phyloP scores from a whole-genome alignment of 768 basidiomycete genomes.

The Gelatoporia subvermispora region DNA sequence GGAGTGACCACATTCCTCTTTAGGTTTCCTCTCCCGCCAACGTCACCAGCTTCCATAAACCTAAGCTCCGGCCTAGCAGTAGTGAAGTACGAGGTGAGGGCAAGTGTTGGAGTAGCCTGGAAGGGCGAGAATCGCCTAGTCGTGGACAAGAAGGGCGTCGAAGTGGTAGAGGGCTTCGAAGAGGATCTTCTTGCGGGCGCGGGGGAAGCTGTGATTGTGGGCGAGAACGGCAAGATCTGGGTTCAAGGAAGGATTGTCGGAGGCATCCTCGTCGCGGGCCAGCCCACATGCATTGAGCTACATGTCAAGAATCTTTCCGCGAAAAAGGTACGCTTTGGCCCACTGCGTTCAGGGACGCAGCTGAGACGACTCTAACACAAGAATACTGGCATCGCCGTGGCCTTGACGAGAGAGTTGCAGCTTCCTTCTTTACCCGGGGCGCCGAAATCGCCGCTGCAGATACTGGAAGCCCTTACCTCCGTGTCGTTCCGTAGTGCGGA shows the following conservation, averaged over 20 bases:
- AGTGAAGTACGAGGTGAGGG: constrained; percentile 69
- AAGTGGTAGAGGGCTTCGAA: constrained; percentile 54
- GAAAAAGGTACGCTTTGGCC: constrained; percentile 54
- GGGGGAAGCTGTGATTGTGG: constrained; percentile 60
- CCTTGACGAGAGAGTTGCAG: constrained; percentile 56
- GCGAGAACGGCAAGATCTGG: constrained; percentile 79
- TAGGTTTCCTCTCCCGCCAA: constrained; percentile 62
- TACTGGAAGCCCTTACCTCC: constrained; percentile 63
- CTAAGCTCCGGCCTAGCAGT: constrained; percentile 68
- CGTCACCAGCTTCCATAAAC: constrained; percentile 65
- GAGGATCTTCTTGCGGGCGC: constrained; percentile 32
- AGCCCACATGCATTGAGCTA: constrained; percentile 67
- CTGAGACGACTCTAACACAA: constrained; percentile 20
- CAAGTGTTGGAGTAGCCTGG: constrained; percentile 70
- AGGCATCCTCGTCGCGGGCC: constrained; percentile 60
- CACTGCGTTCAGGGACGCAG: constrained; percentile 1
- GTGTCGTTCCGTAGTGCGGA: constrained; percentile 73
- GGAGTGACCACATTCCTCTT: constrained; percentile 79
- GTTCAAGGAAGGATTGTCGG: constrained; percentile 64
- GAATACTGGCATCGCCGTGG: constrained; percentile 65
- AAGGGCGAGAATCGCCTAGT: constrained; percentile 70
- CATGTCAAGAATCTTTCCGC: constrained; percentile 78
- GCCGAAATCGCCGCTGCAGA: constrained; percentile 47
- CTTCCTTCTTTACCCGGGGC: constrained; percentile 39
- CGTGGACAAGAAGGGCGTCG: constrained; percentile 52